phyloP scores from a whole-genome alignment of 345 rosid species.

The Hirschfeldia incana region DNA sequence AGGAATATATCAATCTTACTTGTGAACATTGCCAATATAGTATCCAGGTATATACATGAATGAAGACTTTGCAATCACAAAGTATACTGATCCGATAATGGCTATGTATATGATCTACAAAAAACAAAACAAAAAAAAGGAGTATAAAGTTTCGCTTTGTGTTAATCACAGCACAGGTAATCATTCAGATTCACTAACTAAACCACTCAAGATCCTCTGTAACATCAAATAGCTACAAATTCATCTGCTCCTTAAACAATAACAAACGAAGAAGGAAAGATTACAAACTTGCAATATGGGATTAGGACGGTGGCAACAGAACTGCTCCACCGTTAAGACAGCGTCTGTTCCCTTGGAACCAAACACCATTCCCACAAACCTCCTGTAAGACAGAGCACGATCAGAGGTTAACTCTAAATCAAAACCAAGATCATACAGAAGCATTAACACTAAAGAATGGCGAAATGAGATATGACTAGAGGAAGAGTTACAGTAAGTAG shows the following conservation, averaged over 20 bases:
- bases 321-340: conserved; percentile 58
- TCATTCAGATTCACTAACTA: not conserved
- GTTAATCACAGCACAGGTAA: not conserved
- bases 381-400: conserved; percentile 42
- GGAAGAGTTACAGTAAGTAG: conserved; percentile 67
- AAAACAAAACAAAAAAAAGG: not conserved
- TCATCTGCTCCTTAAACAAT: not conserved
- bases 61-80: conserved; percentile 53
- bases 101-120: conserved; percentile 74
- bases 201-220: conserved; percentile 20
- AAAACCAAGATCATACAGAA: not conserved
- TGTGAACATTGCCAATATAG: conserved; percentile 77
- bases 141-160: not conserved
- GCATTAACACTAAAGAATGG: too few relatives aligned
- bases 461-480: too few relatives aligned
- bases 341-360: conserved; percentile 62
- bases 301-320: conserved; percentile 87
- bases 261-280: not conserved
- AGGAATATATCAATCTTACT: conserved; percentile 39
- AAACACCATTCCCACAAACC: conserved; percentile 55
- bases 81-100: conserved; percentile 70
- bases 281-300: conserved; percentile 68
- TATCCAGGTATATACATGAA: conserved; percentile 86
- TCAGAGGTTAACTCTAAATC: not conserved
- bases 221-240: not conserved